Base-by-base conservation (phyloP, 1,284 basidiomycete species). In the Boletus sp. region DNA sequence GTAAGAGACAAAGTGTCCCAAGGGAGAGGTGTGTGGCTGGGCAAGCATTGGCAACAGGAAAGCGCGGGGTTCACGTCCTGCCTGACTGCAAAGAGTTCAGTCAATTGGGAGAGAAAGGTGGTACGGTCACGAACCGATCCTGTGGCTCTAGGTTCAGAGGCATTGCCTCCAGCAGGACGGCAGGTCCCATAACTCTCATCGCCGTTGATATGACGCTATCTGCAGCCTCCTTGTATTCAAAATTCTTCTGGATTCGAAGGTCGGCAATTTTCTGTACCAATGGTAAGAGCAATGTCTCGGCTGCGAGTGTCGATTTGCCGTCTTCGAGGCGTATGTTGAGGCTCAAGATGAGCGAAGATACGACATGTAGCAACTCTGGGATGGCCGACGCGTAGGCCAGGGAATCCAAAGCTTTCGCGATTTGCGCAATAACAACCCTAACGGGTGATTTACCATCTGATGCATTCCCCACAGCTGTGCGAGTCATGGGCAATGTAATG, bases 1-100 rank as follows among this genome's bases (percentile, higher is more conserved):
- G 67, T 91, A 90, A 3, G 79, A 77, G 14, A 92, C 77, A 62
- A 99, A 99, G 71, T 95, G 94, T 0, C 71, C 70, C 35, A 99
- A 75, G 2, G 74, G 87, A 50, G 80, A 94, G 60, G 84, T 88
- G 78, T 84, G 94, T 60, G 76, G 80, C 26, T 88, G 80, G n/a
- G 86, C 72, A 48, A 99, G 83, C 46, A 98, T 75, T 4, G 96
- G 95, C 6, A 99, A 77, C 20, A 99, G 76, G 75, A 91, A 97
- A 2, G 95, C 96, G 38, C 91, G 84, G 12, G 86, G 84, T 63
- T 84, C 84, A 44, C 67, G 72, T 30, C 80, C 78, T 39, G 76
- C 73, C 68, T 78, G 70, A 12, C 88, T 88, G 49, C 20, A 37
- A 55, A 48, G 34, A 41, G 17, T 41, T 56, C n/a, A 54, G 40